Conservation (phyloP, 225 moss, liverwort and hornwort species). For the Asterella californica region DNA sequence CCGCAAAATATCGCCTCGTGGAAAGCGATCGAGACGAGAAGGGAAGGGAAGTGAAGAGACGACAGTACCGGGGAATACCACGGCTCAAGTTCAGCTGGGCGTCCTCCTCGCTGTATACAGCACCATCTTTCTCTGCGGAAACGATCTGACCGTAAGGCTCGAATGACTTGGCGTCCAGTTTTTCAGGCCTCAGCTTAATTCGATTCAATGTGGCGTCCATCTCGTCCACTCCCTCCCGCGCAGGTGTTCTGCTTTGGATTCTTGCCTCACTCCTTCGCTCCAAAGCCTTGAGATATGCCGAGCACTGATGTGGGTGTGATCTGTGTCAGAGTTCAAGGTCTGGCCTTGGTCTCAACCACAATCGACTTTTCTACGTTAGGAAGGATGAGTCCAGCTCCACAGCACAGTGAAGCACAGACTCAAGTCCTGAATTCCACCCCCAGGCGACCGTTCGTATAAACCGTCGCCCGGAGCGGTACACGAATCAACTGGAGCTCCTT, state of each 20-base stretch:
- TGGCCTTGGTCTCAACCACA: too few species aligned
- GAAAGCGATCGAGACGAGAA: not conserved
- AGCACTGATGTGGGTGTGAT: too few species aligned
- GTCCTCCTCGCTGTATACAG: conserved; percentile 50
- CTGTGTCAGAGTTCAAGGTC: too few species aligned
- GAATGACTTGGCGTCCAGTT: conserved; percentile 53
- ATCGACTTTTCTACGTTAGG: too few species aligned
- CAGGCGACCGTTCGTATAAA: too few species aligned
- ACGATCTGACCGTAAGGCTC: conserved; percentile 69
- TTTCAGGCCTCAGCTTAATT: conserved; percentile 39
- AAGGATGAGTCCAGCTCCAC: too few species aligned
- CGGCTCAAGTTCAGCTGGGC: conserved; percentile 81
- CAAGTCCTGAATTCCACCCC: too few species aligned
- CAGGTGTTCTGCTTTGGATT: not conserved
- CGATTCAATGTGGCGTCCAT: conserved; percentile 4
- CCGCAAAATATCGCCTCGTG: not conserved
- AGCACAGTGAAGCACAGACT: too few species aligned
- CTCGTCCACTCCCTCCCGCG: too few species aligned
- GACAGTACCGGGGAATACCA: conserved; percentile 64
- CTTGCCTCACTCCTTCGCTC: not conserved
- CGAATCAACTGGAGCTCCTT: too few species aligned
- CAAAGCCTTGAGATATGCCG: not conserved
- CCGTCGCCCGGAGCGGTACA: too few species aligned
- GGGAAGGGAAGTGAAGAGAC: not conserved
- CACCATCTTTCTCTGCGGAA: conserved; percentile 40